Evolutionary conservation across 345 rosid genomes (phyloP), one percentile per base, ranked within the genome.

Genomic region (Heritiera fomes): DNA sequence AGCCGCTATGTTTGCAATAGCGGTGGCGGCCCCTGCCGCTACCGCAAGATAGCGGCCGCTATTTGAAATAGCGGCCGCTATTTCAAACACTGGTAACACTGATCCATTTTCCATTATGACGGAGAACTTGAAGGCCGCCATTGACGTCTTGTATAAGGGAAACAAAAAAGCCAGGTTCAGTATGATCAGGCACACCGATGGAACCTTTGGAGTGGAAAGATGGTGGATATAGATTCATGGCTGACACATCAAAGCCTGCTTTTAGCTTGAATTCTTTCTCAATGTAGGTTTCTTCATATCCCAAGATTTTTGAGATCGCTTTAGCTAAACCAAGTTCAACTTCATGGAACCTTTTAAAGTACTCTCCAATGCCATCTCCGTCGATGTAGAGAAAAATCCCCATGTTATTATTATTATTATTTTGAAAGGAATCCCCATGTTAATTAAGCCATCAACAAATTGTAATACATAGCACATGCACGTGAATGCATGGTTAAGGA

Each of bases 131-230:
- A 46, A 83, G 82, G 12, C 85, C 85, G 12, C 85, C 85, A 49
- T 77, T 70, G 11, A 83, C 76, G 40, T 83, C 79, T 75, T 83
- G 83, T 6, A 78, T 70, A 23, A 83, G 85, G 4, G 82, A 75
- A 47, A 82, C 56, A 9, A 82, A 32, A 65, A 82, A 76, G 41
- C 85, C 85, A 4, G 85, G 85, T 23, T 83, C 85, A 7, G 85
- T 83, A 6, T 83, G 86, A 28, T 72, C 68, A 52, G 83, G 69
- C 1, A 80, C 11, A 13, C 86, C 83, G 6, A 77, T 23, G 8
- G 83, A 15, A 40, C 83, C 78, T 49, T 66, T 73, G 7, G 85
- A 79, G 17, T 80, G 30, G 50, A 43, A 73, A 59, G 30, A 56
- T 50, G 85, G 80, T 1, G 85, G 85, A 52, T 83, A 83, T 6